Evolutionary conservation across 2,329 filamentous ascomycete species (phyloP).

Genomic region (Microascus cirrosus): DNA sequence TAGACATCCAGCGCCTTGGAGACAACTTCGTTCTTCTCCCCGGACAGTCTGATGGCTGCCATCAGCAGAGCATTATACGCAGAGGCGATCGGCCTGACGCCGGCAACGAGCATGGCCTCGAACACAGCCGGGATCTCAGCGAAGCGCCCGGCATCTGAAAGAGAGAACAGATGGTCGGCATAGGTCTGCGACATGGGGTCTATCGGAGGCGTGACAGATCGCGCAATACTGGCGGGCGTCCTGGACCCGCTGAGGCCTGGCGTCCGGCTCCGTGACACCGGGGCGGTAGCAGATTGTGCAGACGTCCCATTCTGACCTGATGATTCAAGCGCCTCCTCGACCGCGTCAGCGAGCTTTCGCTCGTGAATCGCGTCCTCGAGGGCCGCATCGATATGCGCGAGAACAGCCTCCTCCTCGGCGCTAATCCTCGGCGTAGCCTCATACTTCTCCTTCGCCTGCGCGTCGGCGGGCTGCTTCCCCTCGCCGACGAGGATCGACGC

Average conservation of each 20-base stretch:
- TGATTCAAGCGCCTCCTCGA: slow-evolving; percentile 28
- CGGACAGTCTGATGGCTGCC: slow-evolving; percentile 73
- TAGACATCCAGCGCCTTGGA: slow-evolving; percentile 92
- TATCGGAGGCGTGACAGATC: slow-evolving; percentile 48
- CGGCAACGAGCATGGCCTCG: slow-evolving; percentile 75
- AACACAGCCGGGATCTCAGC: slow-evolving; percentile 85
- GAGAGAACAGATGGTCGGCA: slow-evolving; percentile 65
- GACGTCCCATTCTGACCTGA: slow-evolving; percentile 15
- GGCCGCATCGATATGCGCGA: slow-evolving; percentile 77
- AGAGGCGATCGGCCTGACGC: slow-evolving; percentile 66
- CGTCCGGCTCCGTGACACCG: slow-evolving; percentile 26
- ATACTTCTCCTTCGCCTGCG: slow-evolving; percentile 18
- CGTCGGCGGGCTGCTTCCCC: slow-evolving; percentile 36
- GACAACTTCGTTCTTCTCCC: slow-evolving; percentile 70
- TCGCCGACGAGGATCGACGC: slow-evolving; percentile 50
- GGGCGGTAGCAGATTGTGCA: slow-evolving; percentile 19
- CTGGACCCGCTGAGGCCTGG: slow-evolving; percentile 27
- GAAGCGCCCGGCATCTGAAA: slow-evolving; percentile 64
- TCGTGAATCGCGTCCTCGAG: slow-evolving; percentile 67
- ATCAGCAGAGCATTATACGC: slow-evolving; percentile 89
- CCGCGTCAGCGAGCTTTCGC: slow-evolving; percentile 30
- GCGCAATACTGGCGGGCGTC: slow-evolving; percentile 35
- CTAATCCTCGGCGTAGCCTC: slow-evolving; percentile 18
- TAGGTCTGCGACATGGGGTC: slow-evolving; percentile 59
- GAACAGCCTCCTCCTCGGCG: slow-evolving; percentile 36